Conservation (phyloP, 148 eudicot species). For the Oxyria digyna region DNA sequence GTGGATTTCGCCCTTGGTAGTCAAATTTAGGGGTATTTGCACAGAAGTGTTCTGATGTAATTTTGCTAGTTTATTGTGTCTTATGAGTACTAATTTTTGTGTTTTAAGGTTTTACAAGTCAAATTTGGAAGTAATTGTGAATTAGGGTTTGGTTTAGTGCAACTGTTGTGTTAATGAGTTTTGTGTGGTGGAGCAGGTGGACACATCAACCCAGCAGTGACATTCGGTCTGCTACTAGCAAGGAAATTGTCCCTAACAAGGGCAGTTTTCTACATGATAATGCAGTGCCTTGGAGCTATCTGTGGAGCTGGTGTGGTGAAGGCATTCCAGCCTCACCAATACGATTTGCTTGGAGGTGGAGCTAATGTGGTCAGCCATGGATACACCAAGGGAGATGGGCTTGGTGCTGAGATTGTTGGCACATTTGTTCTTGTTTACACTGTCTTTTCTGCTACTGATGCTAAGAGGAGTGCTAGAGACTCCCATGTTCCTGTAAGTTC, state of each 20-base stretch:
- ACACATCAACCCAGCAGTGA: conserved; percentile 88
- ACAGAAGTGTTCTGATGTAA: background rate
- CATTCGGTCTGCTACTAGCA: conserved; percentile 70
- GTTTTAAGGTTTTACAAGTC: background rate
- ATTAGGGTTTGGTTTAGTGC: background rate
- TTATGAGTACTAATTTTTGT: background rate
- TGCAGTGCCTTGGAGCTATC: conserved; percentile 84
- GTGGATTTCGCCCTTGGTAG: no score
- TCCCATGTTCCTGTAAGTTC: conserved; percentile 81
- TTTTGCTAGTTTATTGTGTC: background rate
- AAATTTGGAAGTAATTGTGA: background rate
- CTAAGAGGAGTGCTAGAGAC: conserved; percentile 81
- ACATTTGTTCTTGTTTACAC: conserved; percentile 90
- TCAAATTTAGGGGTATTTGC: background rate
- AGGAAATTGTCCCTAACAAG: conserved; percentile 77
- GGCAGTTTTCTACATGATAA: conserved; percentile 75
- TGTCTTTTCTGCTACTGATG: conserved; percentile 91
- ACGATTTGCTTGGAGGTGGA: conserved; percentile 38
- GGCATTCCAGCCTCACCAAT: conserved; percentile 42
- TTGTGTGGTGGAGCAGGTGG: conserved; percentile 46
- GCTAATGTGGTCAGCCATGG: conserved; percentile 63
- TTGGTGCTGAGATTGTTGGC: conserved; percentile 89
- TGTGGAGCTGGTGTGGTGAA: conserved; percentile 86
- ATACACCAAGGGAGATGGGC: conserved; percentile 77
- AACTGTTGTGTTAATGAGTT: background rate